Conservation (phyloP, 2,329 filamentous ascomycete genomes). For the Colletotrichum sp. region DNA sequence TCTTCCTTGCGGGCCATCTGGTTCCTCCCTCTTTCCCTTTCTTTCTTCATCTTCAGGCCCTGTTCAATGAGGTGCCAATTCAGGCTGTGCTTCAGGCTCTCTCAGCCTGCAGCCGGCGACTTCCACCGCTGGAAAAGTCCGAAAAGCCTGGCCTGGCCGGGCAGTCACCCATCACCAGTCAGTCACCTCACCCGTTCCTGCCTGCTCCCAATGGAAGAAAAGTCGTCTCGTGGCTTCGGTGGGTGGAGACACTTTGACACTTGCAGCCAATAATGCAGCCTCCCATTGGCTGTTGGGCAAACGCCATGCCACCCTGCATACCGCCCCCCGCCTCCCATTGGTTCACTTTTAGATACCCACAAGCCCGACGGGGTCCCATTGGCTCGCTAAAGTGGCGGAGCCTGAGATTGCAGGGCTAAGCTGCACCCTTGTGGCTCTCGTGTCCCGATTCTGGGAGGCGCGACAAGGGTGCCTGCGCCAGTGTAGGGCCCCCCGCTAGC, state of each 20-base stretch:
- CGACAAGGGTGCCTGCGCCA: neutral
- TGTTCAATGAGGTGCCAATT: neutral
- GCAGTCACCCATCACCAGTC: neutral
- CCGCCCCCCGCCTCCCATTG: neutral
- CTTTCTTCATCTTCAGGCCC: neutral
- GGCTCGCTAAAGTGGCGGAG: conserved; percentile 20
- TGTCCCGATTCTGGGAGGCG: conserved; percentile 5
- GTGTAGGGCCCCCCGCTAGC: neutral
- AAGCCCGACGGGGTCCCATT: neutral
- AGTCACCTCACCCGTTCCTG: neutral
- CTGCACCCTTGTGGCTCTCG: neutral
- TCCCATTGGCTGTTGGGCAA: neutral
- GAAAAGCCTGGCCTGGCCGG: neutral
- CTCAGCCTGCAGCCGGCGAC: neutral
- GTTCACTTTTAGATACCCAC: neutral
- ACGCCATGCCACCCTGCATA: neutral
- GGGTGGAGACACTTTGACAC: conserved; percentile 2
- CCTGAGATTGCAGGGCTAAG: neutral
- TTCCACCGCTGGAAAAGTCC: neutral
- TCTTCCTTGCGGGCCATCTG: neutral
- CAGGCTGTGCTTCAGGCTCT: neutral
- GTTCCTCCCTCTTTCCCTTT: neutral
- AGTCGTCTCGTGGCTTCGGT: conserved; percentile 19
- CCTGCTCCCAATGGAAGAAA: neutral
- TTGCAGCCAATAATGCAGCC: neutral